These are phyloP conservation scores for Lyophyllum shimeji DNA, from an alignment of 768 basidiomycete genomes.

Conservation along the genomic window DNA sequence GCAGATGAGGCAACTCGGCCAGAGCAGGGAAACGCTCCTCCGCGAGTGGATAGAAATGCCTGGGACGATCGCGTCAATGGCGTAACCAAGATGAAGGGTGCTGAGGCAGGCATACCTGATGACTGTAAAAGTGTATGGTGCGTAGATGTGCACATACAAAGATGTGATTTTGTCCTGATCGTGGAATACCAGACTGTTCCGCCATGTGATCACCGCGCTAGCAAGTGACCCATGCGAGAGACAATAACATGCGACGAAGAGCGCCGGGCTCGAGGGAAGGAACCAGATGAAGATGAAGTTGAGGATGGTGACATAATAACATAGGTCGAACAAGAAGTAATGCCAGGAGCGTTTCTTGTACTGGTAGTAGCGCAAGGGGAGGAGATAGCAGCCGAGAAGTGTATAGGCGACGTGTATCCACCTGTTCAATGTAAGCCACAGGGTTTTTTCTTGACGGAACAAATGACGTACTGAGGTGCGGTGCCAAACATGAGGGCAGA, in stretches of 20 bases:
- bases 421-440: constrained; percentile 35
- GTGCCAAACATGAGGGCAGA: constrained; percentile 88
- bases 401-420: constrained; percentile 92
- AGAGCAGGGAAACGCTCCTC: constrained; percentile 86
- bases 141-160: constrained; percentile 93
- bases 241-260: constrained; percentile 93
- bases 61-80: constrained; percentile 26
- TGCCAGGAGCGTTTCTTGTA: constrained; percentile 96
- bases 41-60: constrained; percentile 86
- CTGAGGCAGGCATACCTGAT: constrained; percentile 59
- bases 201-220: constrained; percentile 96
- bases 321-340: constrained; percentile 91
- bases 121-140: constrained; percentile 87
- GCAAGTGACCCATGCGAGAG: constrained; percentile 89
- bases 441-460: background rate
- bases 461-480: constrained; percentile 70
- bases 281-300: constrained; percentile 92
- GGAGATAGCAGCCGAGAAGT: constrained; percentile 69
- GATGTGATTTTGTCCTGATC: constrained; percentile 96
- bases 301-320: constrained; percentile 92
- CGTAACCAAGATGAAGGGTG: background rate
- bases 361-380: constrained; percentile 77
- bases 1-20: constrained; percentile 61
- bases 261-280: constrained; percentile 68
- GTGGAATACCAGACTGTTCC: constrained; percentile 98